Conservation (phyloP, 495 filamentous ascomycete genomes). For the Neurospora sp. region DNA sequence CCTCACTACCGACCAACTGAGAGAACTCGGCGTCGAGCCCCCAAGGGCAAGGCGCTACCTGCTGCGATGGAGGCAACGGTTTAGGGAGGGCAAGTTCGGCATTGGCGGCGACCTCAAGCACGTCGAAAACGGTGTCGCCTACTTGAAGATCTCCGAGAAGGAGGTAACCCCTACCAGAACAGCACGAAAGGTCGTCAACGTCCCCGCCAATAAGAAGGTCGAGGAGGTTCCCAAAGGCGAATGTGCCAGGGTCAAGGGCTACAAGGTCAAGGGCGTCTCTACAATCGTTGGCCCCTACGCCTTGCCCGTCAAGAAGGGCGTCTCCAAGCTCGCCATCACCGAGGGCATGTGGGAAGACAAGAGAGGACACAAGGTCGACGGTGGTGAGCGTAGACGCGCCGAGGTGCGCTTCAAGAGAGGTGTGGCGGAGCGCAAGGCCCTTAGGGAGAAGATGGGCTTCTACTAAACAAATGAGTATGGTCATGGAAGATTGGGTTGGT, state of each 20-base stretch:
- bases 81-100: constrained; percentile 62
- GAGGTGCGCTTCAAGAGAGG: constrained; percentile 58
- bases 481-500: neutral
- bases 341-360: constrained; percentile 85
- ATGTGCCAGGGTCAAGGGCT: constrained; percentile 46
- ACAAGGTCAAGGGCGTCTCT: constrained; percentile 53
- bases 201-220: constrained; percentile 42
- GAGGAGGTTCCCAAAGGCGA: constrained; percentile 30
- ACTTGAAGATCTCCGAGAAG: constrained; percentile 58
- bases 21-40: constrained; percentile 76
- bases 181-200: constrained; percentile 53
- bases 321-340: constrained; percentile 54
- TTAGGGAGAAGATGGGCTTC: constrained; percentile 25
- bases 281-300: constrained; percentile 64
- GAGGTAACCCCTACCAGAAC: constrained; percentile 19
- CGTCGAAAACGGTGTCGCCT: constrained; percentile 62
- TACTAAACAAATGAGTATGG: constrained; percentile 8
- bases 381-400: constrained; percentile 81
- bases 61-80: constrained; percentile 75
- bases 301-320: constrained; percentile 51
- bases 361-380: constrained; percentile 85
- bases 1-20: constrained; percentile 62
- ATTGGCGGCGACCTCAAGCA: constrained; percentile 66
- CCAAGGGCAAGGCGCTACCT: constrained; percentile 74
- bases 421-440: constrained; percentile 37